phyloP scores from a whole-genome alignment of 2,329 filamentous ascomycete genomes.

The Juglanconis sp. region DNA sequence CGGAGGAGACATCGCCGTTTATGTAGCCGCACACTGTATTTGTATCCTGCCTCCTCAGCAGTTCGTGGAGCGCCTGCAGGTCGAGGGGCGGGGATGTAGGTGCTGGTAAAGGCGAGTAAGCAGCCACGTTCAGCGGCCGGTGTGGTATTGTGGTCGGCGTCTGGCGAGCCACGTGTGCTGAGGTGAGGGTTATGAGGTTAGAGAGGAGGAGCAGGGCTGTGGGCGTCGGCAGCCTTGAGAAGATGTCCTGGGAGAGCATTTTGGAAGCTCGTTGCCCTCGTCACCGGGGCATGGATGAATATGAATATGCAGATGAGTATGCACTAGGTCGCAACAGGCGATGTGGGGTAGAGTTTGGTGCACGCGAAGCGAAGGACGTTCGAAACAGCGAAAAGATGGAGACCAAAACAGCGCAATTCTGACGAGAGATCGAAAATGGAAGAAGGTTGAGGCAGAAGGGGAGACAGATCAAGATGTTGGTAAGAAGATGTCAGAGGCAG shows the following conservation, averaged over 20 bases:
- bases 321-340: no score
- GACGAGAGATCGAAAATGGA: no score
- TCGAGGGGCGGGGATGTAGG: slow-evolving; percentile 39
- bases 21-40: slow-evolving; percentile 60
- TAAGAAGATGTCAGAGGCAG: neutral
- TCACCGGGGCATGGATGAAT: slow-evolving; percentile 5
- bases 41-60: slow-evolving; percentile 37
- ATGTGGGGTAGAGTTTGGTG: neutral
- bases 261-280: neutral
- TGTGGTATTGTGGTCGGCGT: slow-evolving; percentile 27
- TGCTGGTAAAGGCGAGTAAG: slow-evolving; percentile 30
- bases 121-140: slow-evolving; percentile 29
- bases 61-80: slow-evolving; percentile 31
- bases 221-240: slow-evolving; percentile 27
- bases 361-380: neutral
- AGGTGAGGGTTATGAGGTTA: slow-evolving; percentile 23
- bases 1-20: slow-evolving; percentile 47
- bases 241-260: slow-evolving; percentile 22
- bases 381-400: no score
- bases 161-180: slow-evolving; percentile 25
- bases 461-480: neutral
- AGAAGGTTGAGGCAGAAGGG: neutral
- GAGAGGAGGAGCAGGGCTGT: slow-evolving; percentile 29
- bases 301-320: neutral
- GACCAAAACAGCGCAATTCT: no score